Evolutionary conservation across 495 filamentous ascomycete genomes (phyloP).

Genomic region (Gamarada debralockiae): DNA sequence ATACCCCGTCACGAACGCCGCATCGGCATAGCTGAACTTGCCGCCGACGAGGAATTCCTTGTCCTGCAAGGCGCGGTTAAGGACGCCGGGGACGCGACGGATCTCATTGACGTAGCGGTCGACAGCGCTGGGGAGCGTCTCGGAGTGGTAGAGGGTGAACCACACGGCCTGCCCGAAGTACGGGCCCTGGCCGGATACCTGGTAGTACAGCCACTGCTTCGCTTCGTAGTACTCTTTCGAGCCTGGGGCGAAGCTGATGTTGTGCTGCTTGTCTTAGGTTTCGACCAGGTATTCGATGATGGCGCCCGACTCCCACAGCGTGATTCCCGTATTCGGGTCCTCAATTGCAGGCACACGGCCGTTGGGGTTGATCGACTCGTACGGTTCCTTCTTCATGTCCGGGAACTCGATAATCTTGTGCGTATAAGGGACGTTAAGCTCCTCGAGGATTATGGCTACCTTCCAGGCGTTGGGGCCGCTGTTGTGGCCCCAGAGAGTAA

Average conservation of each 20-base stretch:
- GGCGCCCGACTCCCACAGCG: conserved; percentile 54
- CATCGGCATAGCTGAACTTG: conserved; percentile 12
- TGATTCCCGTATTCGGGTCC: conserved; percentile 34
- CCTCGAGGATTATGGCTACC: conserved; percentile 57
- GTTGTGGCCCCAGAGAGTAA: conserved; percentile 31
- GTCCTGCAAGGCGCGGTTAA: conserved; percentile 26
- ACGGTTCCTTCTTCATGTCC: conserved; percentile 48
- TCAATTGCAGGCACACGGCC: conserved; percentile 55
- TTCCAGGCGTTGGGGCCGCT: conserved; percentile 65
- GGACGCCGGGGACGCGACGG: conserved; percentile 35
- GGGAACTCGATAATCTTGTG: conserved; percentile 33
- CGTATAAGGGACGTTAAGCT: conserved; percentile 58
- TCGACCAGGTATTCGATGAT: conserved; percentile 73
- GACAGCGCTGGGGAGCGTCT: conserved; percentile 35
- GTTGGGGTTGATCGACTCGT: conserved; percentile 63
- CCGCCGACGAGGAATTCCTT: conserved; percentile 22
- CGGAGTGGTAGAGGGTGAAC: conserved; percentile 26
- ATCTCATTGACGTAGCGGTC: conserved; percentile 42
- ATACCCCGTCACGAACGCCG: conserved; percentile 2
- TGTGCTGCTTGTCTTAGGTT: conserved; percentile 62
- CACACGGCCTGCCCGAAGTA: conserved; percentile 24
- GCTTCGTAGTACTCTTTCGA: conserved; percentile 41
- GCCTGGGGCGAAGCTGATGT: conserved; percentile 45
- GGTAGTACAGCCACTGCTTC: conserved; percentile 65
- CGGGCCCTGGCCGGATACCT: no score